A percentile compares a stretch with the other conserved stretches of the same genome.
These are phyloP conservation scores for Chenopodium album DNA, from an alignment of 148 eudicot species.

Conservation along the genomic window DNA sequence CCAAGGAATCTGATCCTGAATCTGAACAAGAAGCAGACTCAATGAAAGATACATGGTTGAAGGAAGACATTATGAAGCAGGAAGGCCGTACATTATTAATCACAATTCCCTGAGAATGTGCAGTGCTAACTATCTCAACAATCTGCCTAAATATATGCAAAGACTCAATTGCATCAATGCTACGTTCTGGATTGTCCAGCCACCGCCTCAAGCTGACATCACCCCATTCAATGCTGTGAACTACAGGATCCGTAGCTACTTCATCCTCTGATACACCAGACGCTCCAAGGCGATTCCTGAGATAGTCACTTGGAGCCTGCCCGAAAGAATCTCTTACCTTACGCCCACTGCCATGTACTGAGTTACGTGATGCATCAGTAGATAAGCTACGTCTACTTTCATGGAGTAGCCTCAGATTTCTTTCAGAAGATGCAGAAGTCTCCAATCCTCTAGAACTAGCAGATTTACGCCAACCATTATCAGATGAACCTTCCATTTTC, in stretches of 20 bases:
- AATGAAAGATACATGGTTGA: conserved; percentile 84
- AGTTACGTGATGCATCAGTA: conserved; percentile 51
- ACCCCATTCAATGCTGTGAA: conserved; percentile 44
- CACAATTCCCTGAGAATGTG: conserved; percentile 85
- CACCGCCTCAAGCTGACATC: conserved; percentile 89
- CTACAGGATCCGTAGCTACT: conserved; percentile 40
- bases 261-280: conserved; percentile 45
- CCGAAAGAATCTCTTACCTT: conserved; percentile 37
- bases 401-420: conserved; percentile 41
- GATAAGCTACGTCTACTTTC: conserved; percentile 46
- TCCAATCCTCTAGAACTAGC: conserved; percentile 57
- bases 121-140: conserved; percentile 71
- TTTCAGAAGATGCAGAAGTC: conserved; percentile 56
- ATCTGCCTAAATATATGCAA: conserved; percentile 85
- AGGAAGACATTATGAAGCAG: conserved; percentile 85
- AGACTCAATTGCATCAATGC: conserved; percentile 64
- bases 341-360: conserved; percentile 37
- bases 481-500: conserved; percentile 80
- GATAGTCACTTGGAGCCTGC: conserved; percentile 37
- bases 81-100: conserved; percentile 86
- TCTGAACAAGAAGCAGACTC: conserved; percentile 94
- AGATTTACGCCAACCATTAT: conserved; percentile 58
- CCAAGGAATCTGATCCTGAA: conserved; percentile 77
- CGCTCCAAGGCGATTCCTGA: conserved; percentile 27
- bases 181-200: conserved; percentile 75